Base-by-base conservation (phyloP, 2,329 filamentous ascomycete genomes). In the Pestalotiopsis sp. region DNA sequence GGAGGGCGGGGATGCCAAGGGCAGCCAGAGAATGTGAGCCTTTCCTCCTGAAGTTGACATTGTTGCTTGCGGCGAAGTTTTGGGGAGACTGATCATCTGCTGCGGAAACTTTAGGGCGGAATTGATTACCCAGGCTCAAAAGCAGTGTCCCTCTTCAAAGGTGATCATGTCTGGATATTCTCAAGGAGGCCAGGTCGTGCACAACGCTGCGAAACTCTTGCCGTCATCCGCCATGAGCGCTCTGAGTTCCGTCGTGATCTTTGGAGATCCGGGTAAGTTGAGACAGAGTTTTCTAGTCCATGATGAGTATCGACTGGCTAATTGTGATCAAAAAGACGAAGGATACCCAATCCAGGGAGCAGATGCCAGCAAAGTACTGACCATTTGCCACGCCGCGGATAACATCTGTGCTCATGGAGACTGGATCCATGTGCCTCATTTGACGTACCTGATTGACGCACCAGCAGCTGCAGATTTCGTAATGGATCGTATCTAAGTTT, bases 11-110 rank as follows among this genome's bases (percentile, higher is more conserved):
- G 62, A 66, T n/a, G 20, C 39, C 7, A 31, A 59, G 20, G 68
- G 65, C 3, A 67, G 65, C 39, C 64, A 49, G 39, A 31, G 65
- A n/a, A 69, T 69, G 68, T 69, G 39, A 63, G 60, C 59, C 14
- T 14, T n/a, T 14, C 23, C 13, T 17, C 4, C 31, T 31, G 31
- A 9, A 7, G 6, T 31, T 1, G 31, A 9, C 31, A 9, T 31
- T 31, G 12, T 13, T 58, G 56, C 4, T 25, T 27, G 1, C 4
- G 4, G 23, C 3, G 0, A 45, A n/a, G n/a, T 38, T 25, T 7
- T 14, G 62, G 2, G 36, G 7, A 9, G 27, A 14, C 27, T 14
- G 14, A 20, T 11, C 7, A 63, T 49, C 14, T 36, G 31, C 6
- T 9, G 31, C 2, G 23, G 5, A 13, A 5, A 17, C 1, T 9